Evolutionary conservation across 2,329 filamentous ascomycete species (phyloP).

Genomic region (Fusarium caatingaense): DNA sequence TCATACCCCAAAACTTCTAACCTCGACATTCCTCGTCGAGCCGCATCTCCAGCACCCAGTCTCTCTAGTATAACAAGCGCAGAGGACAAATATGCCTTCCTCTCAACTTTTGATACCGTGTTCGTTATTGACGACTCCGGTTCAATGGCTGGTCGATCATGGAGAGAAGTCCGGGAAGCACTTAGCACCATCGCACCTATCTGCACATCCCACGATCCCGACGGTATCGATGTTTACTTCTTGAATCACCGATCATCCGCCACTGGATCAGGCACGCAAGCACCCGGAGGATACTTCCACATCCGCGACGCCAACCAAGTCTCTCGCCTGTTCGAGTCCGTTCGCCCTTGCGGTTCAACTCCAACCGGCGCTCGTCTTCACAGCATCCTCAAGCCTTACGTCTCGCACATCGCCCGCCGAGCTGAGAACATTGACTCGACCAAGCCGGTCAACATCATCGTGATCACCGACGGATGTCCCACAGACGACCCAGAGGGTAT

Average conservation of each 20-base stretch:
- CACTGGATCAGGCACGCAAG: conserved; percentile 52
- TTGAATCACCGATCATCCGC: conserved; percentile 73
- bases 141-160: conserved; percentile 82
- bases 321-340: conserved; percentile 74
- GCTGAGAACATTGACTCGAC: conserved; percentile 58
- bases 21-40: conserved; percentile 31
- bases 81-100: conserved; percentile 80
- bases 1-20: conserved; percentile 1
- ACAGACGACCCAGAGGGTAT: conserved; percentile 80
- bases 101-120: conserved; percentile 83
- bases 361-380: conserved; percentile 79
- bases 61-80: conserved; percentile 51
- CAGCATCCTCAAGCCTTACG: conserved; percentile 78
- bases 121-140: conserved; percentile 94
- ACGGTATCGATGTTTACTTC: conserved; percentile 93
- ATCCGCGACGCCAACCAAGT: conserved; percentile 70
- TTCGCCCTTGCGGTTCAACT: conserved; percentile 74
- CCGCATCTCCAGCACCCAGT: conserved; percentile 26
- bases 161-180: conserved; percentile 78
- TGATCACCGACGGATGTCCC: conserved; percentile 89
- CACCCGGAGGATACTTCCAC: conserved; percentile 70
- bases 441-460: conserved; percentile 90
- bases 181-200: conserved; percentile 82
- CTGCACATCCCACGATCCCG: conserved; percentile 80
- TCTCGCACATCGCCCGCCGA: conserved; percentile 57